Percentiles rank a stretch among this genome's conserved stretches.
These are phyloP conservation scores for Mycena albidolilacea DNA, from an alignment of 768 basidiomycete species.

Conservation along the genomic window DNA sequence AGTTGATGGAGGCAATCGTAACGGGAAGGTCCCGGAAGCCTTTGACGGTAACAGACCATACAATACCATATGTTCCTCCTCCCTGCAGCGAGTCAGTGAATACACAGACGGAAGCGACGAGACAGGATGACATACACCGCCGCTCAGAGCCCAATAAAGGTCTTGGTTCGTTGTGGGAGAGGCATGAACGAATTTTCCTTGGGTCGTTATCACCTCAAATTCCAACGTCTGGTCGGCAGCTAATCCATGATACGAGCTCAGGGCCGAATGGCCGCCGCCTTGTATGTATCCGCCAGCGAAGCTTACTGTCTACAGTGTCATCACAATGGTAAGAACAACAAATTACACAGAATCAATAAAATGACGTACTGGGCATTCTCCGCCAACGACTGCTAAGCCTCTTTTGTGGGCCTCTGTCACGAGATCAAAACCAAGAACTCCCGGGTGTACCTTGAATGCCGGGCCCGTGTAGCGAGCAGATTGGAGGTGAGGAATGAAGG, in stretches of 20 bases:
- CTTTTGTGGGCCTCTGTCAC: background rate
- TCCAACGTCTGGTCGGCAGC: background rate
- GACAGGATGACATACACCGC: too few species aligned
- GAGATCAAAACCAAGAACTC: background rate
- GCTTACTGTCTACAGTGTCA: background rate
- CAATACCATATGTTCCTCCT: too few species aligned
- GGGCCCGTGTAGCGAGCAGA: background rate
- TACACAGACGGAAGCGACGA: too few species aligned
- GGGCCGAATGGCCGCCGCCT: background rate
- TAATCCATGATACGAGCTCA: background rate
- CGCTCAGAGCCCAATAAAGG: too few species aligned
- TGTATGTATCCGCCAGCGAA: too few species aligned
- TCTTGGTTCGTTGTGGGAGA: background rate
- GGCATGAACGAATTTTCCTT: background rate
- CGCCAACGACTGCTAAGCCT: background rate
- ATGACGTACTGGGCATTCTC: background rate
- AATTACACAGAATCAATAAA: background rate
- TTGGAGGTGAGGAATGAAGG: background rate
- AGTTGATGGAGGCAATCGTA: background rate
- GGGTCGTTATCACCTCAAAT: background rate
- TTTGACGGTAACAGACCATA: too few species aligned
- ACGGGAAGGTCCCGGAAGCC: background rate
- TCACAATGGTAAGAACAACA: background rate
- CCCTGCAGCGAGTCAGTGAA: too few species aligned
- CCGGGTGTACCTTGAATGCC: background rate